phyloP scores from a whole-genome alignment of 345 rosid genomes.

The Corymbia maculata region DNA sequence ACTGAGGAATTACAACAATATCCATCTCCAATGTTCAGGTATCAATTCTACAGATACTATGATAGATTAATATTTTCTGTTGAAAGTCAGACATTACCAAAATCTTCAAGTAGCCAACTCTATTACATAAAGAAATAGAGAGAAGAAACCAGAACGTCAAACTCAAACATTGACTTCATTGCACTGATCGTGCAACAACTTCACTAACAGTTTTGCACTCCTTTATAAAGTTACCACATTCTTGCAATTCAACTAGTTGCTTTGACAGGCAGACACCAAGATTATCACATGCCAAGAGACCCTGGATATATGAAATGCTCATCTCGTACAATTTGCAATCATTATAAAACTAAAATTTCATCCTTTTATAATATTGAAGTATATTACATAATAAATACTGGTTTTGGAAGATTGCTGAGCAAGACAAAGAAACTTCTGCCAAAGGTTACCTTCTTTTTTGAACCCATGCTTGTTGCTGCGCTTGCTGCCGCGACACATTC shows the following conservation, averaged over 20 bases:
- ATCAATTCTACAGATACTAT: background rate
- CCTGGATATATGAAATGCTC: background rate
- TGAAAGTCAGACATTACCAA: background rate
- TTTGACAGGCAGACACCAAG: background rate
- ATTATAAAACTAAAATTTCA: background rate
- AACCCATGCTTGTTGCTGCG: constrained; percentile 97
- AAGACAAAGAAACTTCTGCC: background rate
- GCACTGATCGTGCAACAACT: background rate
- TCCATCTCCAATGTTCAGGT: background rate
- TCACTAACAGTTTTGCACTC: background rate
- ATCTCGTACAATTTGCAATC: background rate
- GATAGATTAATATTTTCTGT: background rate
- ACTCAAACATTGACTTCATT: background rate
- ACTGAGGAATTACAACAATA: background rate
- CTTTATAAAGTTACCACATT: background rate
- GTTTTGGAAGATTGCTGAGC: background rate
- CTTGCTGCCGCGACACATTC: constrained; percentile 87
- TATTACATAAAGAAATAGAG: background rate
- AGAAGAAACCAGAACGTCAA: background rate
- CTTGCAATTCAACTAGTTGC: background rate
- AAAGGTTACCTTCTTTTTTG: constrained; percentile 79
- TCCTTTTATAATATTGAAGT: background rate
- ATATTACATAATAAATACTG: background rate
- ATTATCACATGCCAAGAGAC: background rate
- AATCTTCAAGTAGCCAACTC: background rate